Evolutionary conservation across 108 stramenopile genomes (phyloP).

Genomic region (Cyclotella sp.): DNA sequence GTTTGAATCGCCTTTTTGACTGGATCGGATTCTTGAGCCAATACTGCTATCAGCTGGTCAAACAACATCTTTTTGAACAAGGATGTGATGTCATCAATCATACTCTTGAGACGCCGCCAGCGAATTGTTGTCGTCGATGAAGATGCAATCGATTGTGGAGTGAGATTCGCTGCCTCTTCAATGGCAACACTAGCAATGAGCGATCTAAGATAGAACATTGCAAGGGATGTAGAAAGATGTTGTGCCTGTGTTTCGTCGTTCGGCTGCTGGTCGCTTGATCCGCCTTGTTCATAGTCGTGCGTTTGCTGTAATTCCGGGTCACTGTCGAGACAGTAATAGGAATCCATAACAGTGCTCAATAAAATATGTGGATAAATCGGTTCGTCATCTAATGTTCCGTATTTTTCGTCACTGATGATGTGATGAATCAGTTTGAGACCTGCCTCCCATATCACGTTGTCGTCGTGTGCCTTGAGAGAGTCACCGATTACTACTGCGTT

Average conservation of each 20-base stretch:
- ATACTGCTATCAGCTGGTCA: conserved; percentile 4
- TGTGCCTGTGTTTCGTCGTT: background rate
- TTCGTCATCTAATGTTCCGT: background rate
- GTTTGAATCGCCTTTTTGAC: background rate
- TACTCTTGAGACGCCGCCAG: conserved; percentile 46
- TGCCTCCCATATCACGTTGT: conserved; percentile 8
- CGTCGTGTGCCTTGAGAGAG: background rate
- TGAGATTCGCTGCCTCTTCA: conserved; percentile 18
- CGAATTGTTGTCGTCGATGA: conserved; percentile 13
- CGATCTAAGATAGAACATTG: conserved; percentile 39
- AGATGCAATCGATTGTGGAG: conserved; percentile 12
- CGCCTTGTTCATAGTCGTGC: background rate
- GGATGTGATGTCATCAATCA: conserved; percentile 32
- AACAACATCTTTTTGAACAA: conserved; percentile 38
- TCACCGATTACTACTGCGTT: background rate
- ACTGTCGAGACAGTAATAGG: conserved; percentile 26
- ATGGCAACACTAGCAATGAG: conserved; percentile 28
- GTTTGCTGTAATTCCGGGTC: conserved; percentile 4
- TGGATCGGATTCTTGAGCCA: background rate
- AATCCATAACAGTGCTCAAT: conserved; percentile 32
- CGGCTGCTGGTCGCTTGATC: background rate
- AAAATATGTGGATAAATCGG: conserved; percentile 31
- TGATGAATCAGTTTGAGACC: conserved; percentile 7
- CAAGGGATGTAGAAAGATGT: conserved; percentile 21
- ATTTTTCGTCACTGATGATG: background rate